These are phyloP conservation scores for Suhomyces sp. DNA, from an alignment of 805 yeast species.

Conservation along the genomic window DNA sequence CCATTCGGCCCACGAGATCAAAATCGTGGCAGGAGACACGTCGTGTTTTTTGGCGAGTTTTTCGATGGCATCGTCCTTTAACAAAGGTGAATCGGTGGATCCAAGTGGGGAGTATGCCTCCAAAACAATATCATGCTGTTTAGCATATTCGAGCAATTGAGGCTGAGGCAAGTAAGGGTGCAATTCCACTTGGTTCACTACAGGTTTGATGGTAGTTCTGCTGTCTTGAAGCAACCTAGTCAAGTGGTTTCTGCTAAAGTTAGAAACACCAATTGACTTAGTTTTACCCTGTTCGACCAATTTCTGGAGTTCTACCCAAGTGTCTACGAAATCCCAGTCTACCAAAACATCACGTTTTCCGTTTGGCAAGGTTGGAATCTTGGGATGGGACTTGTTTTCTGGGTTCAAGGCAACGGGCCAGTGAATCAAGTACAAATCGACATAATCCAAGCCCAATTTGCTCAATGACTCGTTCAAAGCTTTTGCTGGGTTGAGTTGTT, in stretches of 20 bases:
- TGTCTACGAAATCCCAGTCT: slow-evolving; percentile 29
- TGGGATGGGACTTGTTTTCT: slow-evolving; percentile 1
- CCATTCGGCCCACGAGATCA: slow-evolving; percentile 40
- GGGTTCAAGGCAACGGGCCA: slow-evolving; percentile 55
- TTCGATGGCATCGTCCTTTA: slow-evolving; percentile 27
- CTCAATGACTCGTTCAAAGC: slow-evolving; percentile 57
- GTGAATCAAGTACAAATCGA: slow-evolving; percentile 74
- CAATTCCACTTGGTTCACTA: slow-evolving; percentile 33
- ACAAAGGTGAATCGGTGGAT: slow-evolving; percentile 33
- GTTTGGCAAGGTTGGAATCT: slow-evolving; percentile 39
- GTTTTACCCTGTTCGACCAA: slow-evolving; percentile 18
- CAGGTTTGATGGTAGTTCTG: slow-evolving; percentile 23
- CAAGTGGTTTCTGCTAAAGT: slow-evolving; percentile 28
- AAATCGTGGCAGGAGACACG: slow-evolving; percentile 32
- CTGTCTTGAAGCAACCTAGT: slow-evolving; percentile 22
- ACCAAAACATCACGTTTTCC: slow-evolving; percentile 14
- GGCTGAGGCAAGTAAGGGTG: slow-evolving; percentile 36
- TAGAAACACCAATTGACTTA: slow-evolving; percentile 36
- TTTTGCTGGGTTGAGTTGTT: slow-evolving; percentile 47
- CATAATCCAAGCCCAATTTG: slow-evolving; percentile 66
- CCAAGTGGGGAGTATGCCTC: slow-evolving; percentile 37
- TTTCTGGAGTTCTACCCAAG: slow-evolving; percentile 34
- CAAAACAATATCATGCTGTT: slow-evolving; percentile 15
- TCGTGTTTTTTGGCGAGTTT: slow-evolving; percentile 29
- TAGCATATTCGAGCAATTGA: slow-evolving; percentile 11